These are phyloP conservation scores for Aureobasidium sp. DNA, from an alignment of 2,329 filamentous ascomycete species.

Conservation along the genomic window DNA sequence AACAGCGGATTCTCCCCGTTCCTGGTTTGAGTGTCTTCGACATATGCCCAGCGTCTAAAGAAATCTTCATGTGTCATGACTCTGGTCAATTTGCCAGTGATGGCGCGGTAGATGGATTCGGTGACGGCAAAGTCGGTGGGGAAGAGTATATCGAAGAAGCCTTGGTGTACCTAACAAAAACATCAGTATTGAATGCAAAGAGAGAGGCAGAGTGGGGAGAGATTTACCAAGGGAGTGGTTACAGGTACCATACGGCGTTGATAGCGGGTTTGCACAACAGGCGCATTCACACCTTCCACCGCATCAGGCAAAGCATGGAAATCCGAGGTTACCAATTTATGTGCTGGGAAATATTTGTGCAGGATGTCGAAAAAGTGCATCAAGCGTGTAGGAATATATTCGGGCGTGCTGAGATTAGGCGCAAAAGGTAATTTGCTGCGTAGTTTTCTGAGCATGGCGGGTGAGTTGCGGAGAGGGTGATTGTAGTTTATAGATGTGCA, in stretches of 20 bases:
- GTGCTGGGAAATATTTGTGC: constrained; percentile 78
- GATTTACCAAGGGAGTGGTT: constrained; percentile 74
- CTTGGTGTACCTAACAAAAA: constrained; percentile 77
- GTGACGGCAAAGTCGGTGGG: constrained; percentile 89
- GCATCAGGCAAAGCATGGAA: constrained; percentile 82
- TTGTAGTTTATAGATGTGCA: constrained; percentile 52
- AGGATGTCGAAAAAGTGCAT: constrained; percentile 97
- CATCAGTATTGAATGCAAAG: too few species aligned
- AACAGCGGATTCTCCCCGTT: constrained; percentile 91
- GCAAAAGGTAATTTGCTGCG: constrained; percentile 61
- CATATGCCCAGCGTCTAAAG: constrained; percentile 78
- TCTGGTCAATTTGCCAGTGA: constrained; percentile 85
- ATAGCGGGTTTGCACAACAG: constrained; percentile 93
- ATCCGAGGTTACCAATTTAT: constrained; percentile 82
- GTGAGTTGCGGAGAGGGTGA: constrained; percentile 50
- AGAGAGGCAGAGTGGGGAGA: neutral
- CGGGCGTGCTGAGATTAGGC: constrained; percentile 70
- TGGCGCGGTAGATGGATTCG: constrained; percentile 84
- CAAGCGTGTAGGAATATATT: constrained; percentile 89
- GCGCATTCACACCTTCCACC: constrained; percentile 77
- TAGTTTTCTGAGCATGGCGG: constrained; percentile 53
- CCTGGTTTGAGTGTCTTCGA: constrained; percentile 80
- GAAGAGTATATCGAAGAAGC: constrained; percentile 98
- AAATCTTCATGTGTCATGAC: constrained; percentile 87
- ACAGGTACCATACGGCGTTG: constrained; percentile 82